Percentiles rank a stretch among this genome's conserved stretches.
Conservation (phyloP, 2,329 filamentous ascomycete species). For the Beauveria brongniartii region DNA sequence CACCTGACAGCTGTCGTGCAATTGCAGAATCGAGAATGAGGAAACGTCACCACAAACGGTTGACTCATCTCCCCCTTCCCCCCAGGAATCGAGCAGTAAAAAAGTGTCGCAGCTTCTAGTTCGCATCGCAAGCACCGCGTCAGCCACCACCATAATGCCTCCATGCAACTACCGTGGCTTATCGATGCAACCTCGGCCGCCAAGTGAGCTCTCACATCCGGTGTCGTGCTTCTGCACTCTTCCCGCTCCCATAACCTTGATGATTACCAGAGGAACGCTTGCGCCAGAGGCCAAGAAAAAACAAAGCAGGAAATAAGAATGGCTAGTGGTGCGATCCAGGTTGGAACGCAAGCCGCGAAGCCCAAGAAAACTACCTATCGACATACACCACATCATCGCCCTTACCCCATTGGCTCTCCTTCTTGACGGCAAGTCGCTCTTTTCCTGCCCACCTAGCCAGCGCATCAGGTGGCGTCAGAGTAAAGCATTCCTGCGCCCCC, state of each 20-base stretch:
- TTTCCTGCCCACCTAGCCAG: background rate
- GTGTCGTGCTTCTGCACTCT: background rate
- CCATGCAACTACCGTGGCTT: background rate
- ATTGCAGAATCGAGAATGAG: background rate
- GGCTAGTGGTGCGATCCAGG: background rate
- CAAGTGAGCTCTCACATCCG: background rate
- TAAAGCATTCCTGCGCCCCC: background rate
- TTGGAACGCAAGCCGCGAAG: background rate
- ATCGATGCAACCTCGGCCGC: conserved; percentile 4
- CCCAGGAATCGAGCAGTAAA: background rate
- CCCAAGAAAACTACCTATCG: background rate
- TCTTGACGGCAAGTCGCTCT: background rate
- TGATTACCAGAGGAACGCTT: too few relatives aligned
- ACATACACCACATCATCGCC: background rate
- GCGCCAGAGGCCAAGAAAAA: too few relatives aligned
- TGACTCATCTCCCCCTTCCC: background rate
- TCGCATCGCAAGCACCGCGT: conserved; percentile 7
- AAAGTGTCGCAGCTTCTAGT: conserved; percentile 1
- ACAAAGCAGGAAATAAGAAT: too few relatives aligned
- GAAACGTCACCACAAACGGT: background rate
- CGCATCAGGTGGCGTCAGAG: conserved; percentile 9
- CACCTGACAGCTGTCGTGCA: background rate
- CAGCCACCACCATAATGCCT: background rate
- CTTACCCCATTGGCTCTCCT: background rate
- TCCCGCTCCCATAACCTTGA: too few relatives aligned